Base-by-base conservation (phyloP, 2,329 filamentous ascomycete species). In the Colletotrichum sp. region DNA sequence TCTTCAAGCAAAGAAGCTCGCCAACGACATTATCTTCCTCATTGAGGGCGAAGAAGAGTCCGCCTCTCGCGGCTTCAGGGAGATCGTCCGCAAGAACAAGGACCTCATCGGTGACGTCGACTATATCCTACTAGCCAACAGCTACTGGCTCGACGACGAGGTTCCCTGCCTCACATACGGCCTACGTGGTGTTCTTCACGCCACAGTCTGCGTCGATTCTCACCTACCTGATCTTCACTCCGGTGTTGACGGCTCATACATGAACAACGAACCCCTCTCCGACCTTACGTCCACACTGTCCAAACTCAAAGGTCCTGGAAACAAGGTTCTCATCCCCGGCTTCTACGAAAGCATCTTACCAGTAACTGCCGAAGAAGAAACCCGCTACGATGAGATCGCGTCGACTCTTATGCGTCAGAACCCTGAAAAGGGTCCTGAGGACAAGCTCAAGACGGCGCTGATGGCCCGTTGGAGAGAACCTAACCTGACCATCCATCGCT, bases 21-120 rank as follows among this genome's bases (percentile, higher is more conserved):
- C 94, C 69, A 96, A 96, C 52, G 96, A 99, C 80, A 93, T 99
- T 71, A 90, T 98, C 32, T 99, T 99, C 81, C 86, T 99, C 5
- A 98, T 99, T 64, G 97, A 99, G 82, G 97, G 97, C 15, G 97
- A 99, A 83, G 97, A 99, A 85, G 97, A 99, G 83, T 96, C 94
- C 62, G 97, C 97, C 1, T 98, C 96, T 2, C 91, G 96, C 32
- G 96, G 97, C 0, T 99, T 99, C 81, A 93, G 95, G 78, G 92
- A 96, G 79, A 95, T 95, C 0, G 93, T 99, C 18, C 91, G 90
- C 79, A 90, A 92, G 78, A 92, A 97, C 85, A 98, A 98, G 84
- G 89, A 93, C 16, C 89, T 95, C 28, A 98, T 99, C 79, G 97
- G 97, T 2, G 89, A 95, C 12, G 93, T 99, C 3, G 96, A 99